Base-by-base conservation (phyloP, 495 filamentous ascomycete species). In the Daldinia bambusicola region DNA sequence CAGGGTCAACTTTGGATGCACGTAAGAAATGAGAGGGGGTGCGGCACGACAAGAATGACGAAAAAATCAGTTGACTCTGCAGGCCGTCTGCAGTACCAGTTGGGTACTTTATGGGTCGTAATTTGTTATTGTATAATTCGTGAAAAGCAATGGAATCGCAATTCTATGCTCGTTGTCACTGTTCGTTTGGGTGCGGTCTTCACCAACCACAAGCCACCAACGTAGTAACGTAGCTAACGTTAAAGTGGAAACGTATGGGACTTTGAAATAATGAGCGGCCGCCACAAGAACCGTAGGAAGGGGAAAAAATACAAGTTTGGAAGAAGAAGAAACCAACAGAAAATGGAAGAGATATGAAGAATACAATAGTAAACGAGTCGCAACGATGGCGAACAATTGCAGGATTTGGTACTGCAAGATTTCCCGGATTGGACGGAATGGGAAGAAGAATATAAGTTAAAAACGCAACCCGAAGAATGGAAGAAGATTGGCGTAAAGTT, bases 331-430 rank as follows among this genome's bases (percentile, higher is more conserved):
- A 57, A 69, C 14, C 20, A 67, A 68, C 20, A 52, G 45, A 50
- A 64, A 40, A 18, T 34, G 16, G 16, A 56, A 38, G 31, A 56
- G n/a, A 38, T 36, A 37, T 63, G 59, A 52, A 72, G 48, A 67
- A 72, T 68, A 72, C 64, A 68, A 64, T 61, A 55, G 56, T 40
- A 72, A 68, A 65, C 61, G 61, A 72, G 61, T 51, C 55, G 60
- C 61, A 58, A 72, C 55, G 37, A 63, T 64, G 50, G 20, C 45
- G 38, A 59, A 72, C 51, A 61, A 48, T 64, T 61, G 38, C 55
- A 67, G 40, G 60, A 40, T 55, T 67, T 36, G 8, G 34, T 58
- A 61, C 40, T 66, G 50, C 63, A 57, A 41, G 26, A 26, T 26
- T 36, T 18, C 50, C 61, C 63, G 56, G 60, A 34, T 30, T 57